Evolutionary conservation across 2,329 filamentous ascomycete species (phyloP), one percentile per base, ranked within the genome.

Genomic region (Microsporum ferrugineum): DNA sequence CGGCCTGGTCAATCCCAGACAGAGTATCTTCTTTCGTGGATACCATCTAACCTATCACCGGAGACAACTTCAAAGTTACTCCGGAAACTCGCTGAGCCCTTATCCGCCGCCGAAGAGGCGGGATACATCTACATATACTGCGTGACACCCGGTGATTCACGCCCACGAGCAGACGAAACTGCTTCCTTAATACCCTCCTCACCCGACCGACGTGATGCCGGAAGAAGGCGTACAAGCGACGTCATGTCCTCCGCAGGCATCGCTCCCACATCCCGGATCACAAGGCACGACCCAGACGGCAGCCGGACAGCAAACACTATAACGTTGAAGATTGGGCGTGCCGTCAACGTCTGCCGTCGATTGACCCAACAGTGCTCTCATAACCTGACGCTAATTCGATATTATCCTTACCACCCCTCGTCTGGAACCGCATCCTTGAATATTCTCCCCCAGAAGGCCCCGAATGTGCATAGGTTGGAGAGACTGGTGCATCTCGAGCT

Each of bases 101-200:
- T 91, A 53, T 91, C 89, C 0, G 78, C 83, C 27, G 77, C 81
- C 60, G 89, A 94, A 66, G 89, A 95, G 67, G 79, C 87, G 10
- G 94, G 94, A 41, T 99, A 94, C 76, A 97, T 99, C 66, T 99
- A 99, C 80, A 95, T 99, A 74, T 99, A 97, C 80, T 96, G 92
- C 91, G 81, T 96, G 27, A 96, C 90, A 0, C 85, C 90, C 36
- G 79, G 82, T 39, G 81, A 80, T 1, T 75, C 83, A 5, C 71
- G 79, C 0, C 39, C 65, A 1, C 45, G 61, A 5, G 57, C 62
- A 39, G 85, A 84, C 64, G 78, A 84, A 49, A 82, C 83, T 23
- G 79, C 83, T 6, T 80, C 82, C 8, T 77, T 88, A 57, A 79
- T 86, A 47, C 81, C 84, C 0, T 69, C 77, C 29, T 31, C 2